Evolutionary conservation across 768 basidiomycete species (phyloP), one percentile per base, ranked within the genome.

Genomic region (Chiua virens): DNA sequence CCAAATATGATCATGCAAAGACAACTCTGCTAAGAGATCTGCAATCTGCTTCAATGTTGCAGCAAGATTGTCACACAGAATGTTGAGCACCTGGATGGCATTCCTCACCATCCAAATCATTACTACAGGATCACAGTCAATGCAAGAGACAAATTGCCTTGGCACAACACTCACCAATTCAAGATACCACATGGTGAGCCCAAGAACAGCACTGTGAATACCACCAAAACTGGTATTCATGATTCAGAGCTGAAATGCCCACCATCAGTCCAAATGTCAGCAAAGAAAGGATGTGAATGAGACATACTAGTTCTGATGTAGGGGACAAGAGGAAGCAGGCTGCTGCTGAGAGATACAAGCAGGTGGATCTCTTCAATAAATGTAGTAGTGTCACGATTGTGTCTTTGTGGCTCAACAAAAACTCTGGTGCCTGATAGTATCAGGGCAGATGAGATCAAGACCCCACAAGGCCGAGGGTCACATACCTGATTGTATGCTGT

Each of bases 201-300:
- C 75, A 10, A 94, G 73, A 35, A 95, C 81, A 1, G 90, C 86
- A 2, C 82, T 75, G 61, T 98, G 95, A 40, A 96, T 79, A 0
- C 85, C 83, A 3, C 95, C 95, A 61, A 92, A 96, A 5, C 90
- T 88, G 2, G 89, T 79, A 54, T 80, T 84, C 21, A 82, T 75
- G n/a, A 81, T 78, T n/a, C n/a, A n/a, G 42, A 76, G 65, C 81
- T 83, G 42, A 0, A 8, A 42, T 8, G n/a, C n/a, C n/a, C n/a
- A 32, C 9, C 0, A n/a, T 55, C 42, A 56, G 50, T 23, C 37
- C 30, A 0, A n/a, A 40, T 50, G 22, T 42, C 17, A 25, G 17
- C 7, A 37, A 35, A 17, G n/a, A 25, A 15, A 49, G 4, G 23
- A 34, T 5, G 1, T 10, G 7, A 40, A 6, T 1, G 10, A 15